phyloP scores from a whole-genome alignment of 768 basidiomycete species.

The Dentipellis fragilis region DNA sequence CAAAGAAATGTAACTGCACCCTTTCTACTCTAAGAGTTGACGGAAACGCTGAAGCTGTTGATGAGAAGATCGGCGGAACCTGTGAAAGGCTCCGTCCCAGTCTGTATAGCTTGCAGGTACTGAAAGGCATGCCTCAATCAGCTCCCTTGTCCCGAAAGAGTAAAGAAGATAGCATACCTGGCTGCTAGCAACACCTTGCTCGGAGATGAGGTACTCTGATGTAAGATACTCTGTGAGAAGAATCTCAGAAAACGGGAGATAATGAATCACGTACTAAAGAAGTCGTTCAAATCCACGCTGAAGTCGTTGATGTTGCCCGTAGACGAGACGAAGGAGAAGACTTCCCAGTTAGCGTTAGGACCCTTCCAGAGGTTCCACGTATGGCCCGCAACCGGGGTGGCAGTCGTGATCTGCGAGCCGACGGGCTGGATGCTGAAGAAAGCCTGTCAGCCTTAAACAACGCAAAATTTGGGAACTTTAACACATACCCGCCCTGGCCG shows the following conservation, averaged over 20 bases:
- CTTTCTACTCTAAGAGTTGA: slow-evolving; percentile 12
- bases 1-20: no score
- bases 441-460: background rate
- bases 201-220: slow-evolving; percentile 37
- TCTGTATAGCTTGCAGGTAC: slow-evolving; percentile 45
- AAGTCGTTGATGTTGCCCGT: slow-evolving; percentile 40
- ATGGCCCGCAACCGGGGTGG: slow-evolving; percentile 33
- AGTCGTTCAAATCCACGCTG: slow-evolving; percentile 40
- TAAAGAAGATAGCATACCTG: slow-evolving; percentile 25
- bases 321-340: slow-evolving; percentile 43
- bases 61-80: slow-evolving; percentile 39
- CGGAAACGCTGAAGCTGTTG: slow-evolving; percentile 29
- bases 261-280: slow-evolving; percentile 34
- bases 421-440: slow-evolving; percentile 41
- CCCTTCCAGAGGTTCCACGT: slow-evolving; percentile 50
- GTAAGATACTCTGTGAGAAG: background rate
- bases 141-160: background rate
- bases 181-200: slow-evolving; percentile 36
- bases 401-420: slow-evolving; percentile 35
- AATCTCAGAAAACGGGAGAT: no score
- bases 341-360: slow-evolving; percentile 44
- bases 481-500: slow-evolving; percentile 38
- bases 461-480: background rate
- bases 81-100: slow-evolving; percentile 46
- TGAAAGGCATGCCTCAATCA: slow-evolving; percentile 11